These are phyloP conservation scores for Diaporthe eres DNA, from an alignment of 2,329 filamentous ascomycete species.

Conservation along the genomic window DNA sequence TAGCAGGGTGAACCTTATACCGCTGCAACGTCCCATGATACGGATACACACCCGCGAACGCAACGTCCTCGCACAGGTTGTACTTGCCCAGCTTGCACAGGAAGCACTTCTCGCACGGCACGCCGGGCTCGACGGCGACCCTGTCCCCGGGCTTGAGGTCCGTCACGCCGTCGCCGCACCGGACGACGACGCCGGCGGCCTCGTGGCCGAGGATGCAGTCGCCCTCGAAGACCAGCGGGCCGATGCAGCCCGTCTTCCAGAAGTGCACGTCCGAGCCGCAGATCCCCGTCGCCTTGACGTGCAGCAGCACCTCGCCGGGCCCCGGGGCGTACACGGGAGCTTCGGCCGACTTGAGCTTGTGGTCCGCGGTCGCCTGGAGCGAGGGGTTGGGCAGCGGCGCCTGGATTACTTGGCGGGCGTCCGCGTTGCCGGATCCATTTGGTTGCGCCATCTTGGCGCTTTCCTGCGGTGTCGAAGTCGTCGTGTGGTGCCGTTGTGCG, in stretches of 20 bases:
- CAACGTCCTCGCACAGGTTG: slow-evolving; percentile 74
- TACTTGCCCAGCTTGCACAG: slow-evolving; percentile 72
- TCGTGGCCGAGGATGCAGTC: slow-evolving; percentile 78
- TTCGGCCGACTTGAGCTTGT: slow-evolving; percentile 68
- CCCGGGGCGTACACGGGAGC: slow-evolving; percentile 69
- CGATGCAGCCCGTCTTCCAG: slow-evolving; percentile 76
- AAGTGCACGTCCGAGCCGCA: slow-evolving; percentile 80
- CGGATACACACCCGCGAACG: slow-evolving; percentile 74
- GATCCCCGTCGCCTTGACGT: slow-evolving; percentile 74
- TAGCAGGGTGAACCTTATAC: slow-evolving; percentile 73
- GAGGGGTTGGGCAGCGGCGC: slow-evolving; percentile 63
- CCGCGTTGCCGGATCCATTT: slow-evolving; percentile 38
- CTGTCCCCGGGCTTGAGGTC: slow-evolving; percentile 70
- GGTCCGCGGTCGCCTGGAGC: slow-evolving; percentile 72
- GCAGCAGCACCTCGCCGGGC: slow-evolving; percentile 69
- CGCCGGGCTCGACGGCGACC: slow-evolving; percentile 77
- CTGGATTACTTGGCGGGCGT: slow-evolving; percentile 40
- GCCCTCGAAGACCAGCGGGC: slow-evolving; percentile 71
- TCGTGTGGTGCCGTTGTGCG: neutral
- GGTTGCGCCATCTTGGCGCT: neutral
- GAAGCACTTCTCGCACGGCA: slow-evolving; percentile 73
- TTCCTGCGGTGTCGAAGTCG: neutral
- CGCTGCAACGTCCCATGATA: slow-evolving; percentile 72
- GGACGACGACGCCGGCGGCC: slow-evolving; percentile 71
- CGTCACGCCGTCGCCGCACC: slow-evolving; percentile 68